A percentile compares a stretch with the other conserved stretches of the same genome.
These are phyloP conservation scores for Nigrograna mackinnonii DNA, from an alignment of 2,329 filamentous ascomycete genomes.

Conservation along the genomic window DNA sequence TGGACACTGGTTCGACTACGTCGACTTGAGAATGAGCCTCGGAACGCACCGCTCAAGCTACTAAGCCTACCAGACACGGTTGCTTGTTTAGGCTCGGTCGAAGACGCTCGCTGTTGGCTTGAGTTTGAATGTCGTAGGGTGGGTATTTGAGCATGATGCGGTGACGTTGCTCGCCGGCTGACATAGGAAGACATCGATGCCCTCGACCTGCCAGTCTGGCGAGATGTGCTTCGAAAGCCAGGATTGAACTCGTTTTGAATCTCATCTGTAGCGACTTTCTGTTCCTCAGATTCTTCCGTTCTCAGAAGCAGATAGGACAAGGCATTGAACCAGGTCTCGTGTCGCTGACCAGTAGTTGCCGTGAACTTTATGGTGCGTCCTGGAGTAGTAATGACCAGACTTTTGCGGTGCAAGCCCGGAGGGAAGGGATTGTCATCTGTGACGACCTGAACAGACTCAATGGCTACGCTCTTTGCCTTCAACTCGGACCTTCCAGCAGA, in stretches of 20 bases:
- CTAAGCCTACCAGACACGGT: constrained; percentile 51
- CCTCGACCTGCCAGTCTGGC: constrained; percentile 55
- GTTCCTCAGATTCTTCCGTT: constrained; percentile 61
- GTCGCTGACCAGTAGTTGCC: constrained; percentile 87
- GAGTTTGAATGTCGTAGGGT: constrained; percentile 50
- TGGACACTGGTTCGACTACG: constrained; percentile 44
- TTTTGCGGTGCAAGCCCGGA: constrained; percentile 92
- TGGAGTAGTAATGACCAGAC: constrained; percentile 85
- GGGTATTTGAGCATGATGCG: constrained; percentile 43
- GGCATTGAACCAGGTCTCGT: constrained; percentile 99
- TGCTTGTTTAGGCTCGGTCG: constrained; percentile 40
- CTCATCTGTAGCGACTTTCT: constrained; percentile 62
- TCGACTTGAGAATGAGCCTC: constrained; percentile 55
- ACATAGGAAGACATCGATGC: constrained; percentile 79
- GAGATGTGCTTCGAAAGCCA: constrained; percentile 52
- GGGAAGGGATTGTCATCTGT: constrained; percentile 95
- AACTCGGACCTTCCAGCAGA: constrained; percentile 76
- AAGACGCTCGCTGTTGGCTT: constrained; percentile 27
- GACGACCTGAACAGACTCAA: constrained; percentile 89
- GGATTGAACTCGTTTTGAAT: constrained; percentile 79
- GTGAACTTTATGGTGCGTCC: constrained; percentile 92
- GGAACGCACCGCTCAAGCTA: constrained; percentile 47
- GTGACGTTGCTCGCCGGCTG: constrained; percentile 55
- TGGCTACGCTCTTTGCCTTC: constrained; percentile 85
- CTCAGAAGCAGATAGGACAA: constrained; percentile 89